These are phyloP conservation scores for Hondaea fermentalgiana DNA, from an alignment of 108 stramenopile genomes.

Conservation along the genomic window DNA sequence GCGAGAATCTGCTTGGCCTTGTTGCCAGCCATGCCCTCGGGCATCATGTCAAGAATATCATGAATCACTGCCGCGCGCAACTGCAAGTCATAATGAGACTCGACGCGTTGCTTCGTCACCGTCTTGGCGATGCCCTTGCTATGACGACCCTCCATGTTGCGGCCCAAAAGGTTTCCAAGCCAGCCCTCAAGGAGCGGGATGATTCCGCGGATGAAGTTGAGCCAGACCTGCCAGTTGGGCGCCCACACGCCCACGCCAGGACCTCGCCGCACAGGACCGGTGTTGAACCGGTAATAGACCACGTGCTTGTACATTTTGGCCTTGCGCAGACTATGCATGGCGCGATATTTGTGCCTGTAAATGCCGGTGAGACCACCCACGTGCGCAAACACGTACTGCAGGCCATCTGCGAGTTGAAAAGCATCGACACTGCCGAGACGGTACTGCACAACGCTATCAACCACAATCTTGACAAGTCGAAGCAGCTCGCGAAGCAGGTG, in stretches of 20 bases:
- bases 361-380: slow-evolving; percentile 99
- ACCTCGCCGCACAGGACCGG: slow-evolving; percentile 97
- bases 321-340: slow-evolving; percentile 96
- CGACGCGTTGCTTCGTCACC: slow-evolving; percentile 98
- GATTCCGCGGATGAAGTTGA: slow-evolving; percentile 96
- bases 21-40: slow-evolving; percentile 95
- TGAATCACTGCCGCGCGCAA: slow-evolving; percentile 98
- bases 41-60: slow-evolving; percentile 99
- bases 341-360: slow-evolving; percentile 98
- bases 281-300: slow-evolving; percentile 99
- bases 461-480: slow-evolving; percentile 92
- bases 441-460: slow-evolving; percentile 96
- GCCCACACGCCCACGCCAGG: slow-evolving; percentile 99
- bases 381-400: slow-evolving; percentile 98
- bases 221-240: slow-evolving; percentile 97
- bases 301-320: slow-evolving; percentile 99
- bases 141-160: slow-evolving; percentile 95
- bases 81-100: slow-evolving; percentile 97
- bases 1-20: slow-evolving; percentile 91
- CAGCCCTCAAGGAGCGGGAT: slow-evolving; percentile 90
- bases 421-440: slow-evolving; percentile 96
- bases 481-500: slow-evolving; percentile 96
- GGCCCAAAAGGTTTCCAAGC: slow-evolving; percentile 94
- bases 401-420: slow-evolving; percentile 94
- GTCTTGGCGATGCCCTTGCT: slow-evolving; percentile 93